Base-by-base conservation (phyloP, 2,329 filamentous ascomycete genomes). In the Sporothrix humicola region DNA sequence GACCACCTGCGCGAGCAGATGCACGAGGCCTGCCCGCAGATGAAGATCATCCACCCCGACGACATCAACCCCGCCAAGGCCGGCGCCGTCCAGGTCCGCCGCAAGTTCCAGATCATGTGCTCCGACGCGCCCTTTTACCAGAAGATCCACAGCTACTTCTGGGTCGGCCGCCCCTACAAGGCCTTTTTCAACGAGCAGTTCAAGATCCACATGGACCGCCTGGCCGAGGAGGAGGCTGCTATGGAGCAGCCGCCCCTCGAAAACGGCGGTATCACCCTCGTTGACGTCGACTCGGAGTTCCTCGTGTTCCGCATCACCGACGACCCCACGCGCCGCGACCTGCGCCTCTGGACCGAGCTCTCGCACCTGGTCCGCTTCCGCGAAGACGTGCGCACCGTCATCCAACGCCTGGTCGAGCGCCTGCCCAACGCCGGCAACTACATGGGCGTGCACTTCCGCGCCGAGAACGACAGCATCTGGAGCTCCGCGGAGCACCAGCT, bases 391-490 rank as follows among this genome's bases (percentile, higher is more conserved):
- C 77, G 80, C 26, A 72, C 63, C n/a, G 74, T 81, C 31, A 74
- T 79, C 3, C 65, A 77, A 54, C 71, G 74, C 42, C 69, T 82
- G 4, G 37, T 79, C n/a, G 44, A 50, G 9, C 77, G 75, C 5
- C 77, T 81, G 12, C 69, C 77, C 5, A n/a, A 50, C 23, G 13
- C 26, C 1, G 72, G 48, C 61, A 78, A 79, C 17, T 82, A 78
- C 73, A 80, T 80, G 37, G 80, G 80, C 58, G 79, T 82, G 1
- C 81, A 82, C 77, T 82, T 81, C 77, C 77, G 81, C 68, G 79
- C 78, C 58, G 81, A 82, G 69, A 79, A 78, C 10, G 81, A 82
- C 76, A 82, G 77, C 70, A 82, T 82, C 71, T 82, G 81, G 81
- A 79, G 77, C n/a, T 76, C 79, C 0, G 75, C 80, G 61, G 81